Evolutionary conservation across 2,329 filamentous ascomycete species (phyloP).

Genomic region (Leptographium flavum): DNA sequence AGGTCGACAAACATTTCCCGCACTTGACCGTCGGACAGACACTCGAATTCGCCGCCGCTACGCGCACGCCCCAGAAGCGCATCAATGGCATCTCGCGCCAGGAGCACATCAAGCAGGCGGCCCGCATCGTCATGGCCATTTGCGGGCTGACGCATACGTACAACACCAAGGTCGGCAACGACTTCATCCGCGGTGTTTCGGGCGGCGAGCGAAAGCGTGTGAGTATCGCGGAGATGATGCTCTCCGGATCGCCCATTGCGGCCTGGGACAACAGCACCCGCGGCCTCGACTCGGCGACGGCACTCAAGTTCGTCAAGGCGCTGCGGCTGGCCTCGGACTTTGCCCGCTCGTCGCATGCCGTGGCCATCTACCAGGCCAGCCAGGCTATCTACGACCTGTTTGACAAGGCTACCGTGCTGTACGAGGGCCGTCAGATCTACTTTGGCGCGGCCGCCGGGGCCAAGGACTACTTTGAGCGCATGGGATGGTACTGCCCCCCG

Average conservation of each 20-base stretch:
- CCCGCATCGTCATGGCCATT: constrained; percentile 39
- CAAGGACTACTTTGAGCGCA: constrained; percentile 48
- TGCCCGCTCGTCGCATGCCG: constrained; percentile 40
- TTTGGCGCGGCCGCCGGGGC: constrained; percentile 46
- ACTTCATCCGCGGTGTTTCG: constrained; percentile 45
- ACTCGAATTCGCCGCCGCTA: constrained; percentile 32
- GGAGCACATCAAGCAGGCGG: not conserved
- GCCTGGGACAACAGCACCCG: constrained; percentile 59
- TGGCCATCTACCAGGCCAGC: constrained; percentile 53
- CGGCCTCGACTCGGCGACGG: constrained; percentile 51
- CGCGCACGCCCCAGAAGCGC: not conserved
- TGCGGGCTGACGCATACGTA: constrained; percentile 57
- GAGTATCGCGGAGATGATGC: constrained; percentile 57
- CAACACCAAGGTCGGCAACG: constrained; percentile 54
- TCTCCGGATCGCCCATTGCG: constrained; percentile 42
- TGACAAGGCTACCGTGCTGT: constrained; percentile 62
- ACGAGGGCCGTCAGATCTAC: constrained; percentile 51
- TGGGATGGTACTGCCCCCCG: constrained; percentile 47
- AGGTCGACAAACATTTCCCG: constrained; percentile 48
- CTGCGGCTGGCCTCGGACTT: constrained; percentile 54
- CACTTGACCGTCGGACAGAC: constrained; percentile 55
- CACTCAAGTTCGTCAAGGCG: constrained; percentile 50
- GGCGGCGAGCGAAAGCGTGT: constrained; percentile 60
- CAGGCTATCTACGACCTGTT: constrained; percentile 52
- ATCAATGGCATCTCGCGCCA: not conserved